Evolutionary conservation across 805 yeast species (phyloP).

Genomic region (Candida patagonica): DNA sequence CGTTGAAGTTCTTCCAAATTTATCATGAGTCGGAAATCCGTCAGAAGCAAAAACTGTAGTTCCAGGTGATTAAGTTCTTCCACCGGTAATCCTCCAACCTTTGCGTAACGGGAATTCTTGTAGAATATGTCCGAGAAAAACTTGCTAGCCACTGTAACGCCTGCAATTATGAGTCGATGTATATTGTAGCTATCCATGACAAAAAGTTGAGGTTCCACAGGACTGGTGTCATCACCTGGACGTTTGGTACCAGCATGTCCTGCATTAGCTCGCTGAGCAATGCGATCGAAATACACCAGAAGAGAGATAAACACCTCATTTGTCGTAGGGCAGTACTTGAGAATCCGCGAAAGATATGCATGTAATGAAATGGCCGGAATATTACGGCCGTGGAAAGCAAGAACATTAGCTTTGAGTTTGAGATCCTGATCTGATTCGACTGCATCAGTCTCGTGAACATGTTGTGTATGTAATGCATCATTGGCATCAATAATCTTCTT

Average conservation of each 20-base stretch:
- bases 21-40: conserved; percentile 81
- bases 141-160: conserved; percentile 91
- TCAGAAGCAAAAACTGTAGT: conserved; percentile 71
- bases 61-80: conserved; percentile 91
- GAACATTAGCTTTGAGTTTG: conserved; percentile 33
- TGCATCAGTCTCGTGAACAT: conserved; percentile 27
- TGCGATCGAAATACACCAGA: conserved; percentile 88
- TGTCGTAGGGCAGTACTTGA: conserved; percentile 97
- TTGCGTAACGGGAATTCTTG: conserved; percentile 88
- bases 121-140: conserved; percentile 91
- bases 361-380: conserved; percentile 91
- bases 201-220: conserved; percentile 45
- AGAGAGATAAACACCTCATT: conserved; percentile 89
- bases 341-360: conserved; percentile 79
- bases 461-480: conserved; percentile 70
- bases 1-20: conserved; percentile 83
- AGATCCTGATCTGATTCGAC: conserved; percentile 10
- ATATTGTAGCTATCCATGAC: conserved; percentile 95
- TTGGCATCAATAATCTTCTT: conserved; percentile 86
- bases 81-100: conserved; percentile 85
- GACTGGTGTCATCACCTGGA: neutral
- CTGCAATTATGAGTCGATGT: conserved; percentile 87
- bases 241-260: conserved; percentile 7
- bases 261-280: conserved; percentile 69
- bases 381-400: conserved; percentile 92